Evolutionary conservation across 805 yeast genomes (phyloP).

Genomic region (Cyberlindnera japonica): DNA sequence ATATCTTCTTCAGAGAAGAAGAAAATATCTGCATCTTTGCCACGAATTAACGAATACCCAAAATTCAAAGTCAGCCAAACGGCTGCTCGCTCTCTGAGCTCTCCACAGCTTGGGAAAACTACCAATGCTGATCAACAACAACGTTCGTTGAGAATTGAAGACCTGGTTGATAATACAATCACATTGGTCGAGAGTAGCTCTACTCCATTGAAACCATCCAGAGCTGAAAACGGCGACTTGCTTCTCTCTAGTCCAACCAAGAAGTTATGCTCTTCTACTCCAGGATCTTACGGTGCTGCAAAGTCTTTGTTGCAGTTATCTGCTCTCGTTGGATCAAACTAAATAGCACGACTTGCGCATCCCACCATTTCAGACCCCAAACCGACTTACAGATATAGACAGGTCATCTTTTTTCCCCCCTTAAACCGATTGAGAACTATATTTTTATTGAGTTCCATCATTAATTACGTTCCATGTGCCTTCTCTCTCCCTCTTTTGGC

Average conservation of each 20-base stretch:
- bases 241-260: slow-evolving; percentile 37
- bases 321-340: slow-evolving; percentile 26
- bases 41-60: slow-evolving; percentile 14
- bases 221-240: slow-evolving; percentile 21
- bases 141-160: slow-evolving; percentile 19
- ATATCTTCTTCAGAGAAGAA: not conserved
- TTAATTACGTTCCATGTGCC: not conserved
- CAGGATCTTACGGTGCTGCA: slow-evolving; percentile 47
- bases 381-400: too few species aligned
- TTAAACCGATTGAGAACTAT: too few species aligned
- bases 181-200: slow-evolving; percentile 12
- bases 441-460: not conserved
- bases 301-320: slow-evolving; percentile 41
- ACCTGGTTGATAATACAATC: slow-evolving; percentile 9
- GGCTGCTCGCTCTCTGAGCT: not conserved
- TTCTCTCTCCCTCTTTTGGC: not conserved
- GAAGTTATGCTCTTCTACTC: slow-evolving; percentile 34
- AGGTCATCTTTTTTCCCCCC: too few species aligned
- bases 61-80: slow-evolving; percentile 3
- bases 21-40: slow-evolving; percentile 5
- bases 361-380: too few species aligned
- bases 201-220: slow-evolving; percentile 26
- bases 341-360: too few species aligned
- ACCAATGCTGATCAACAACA: too few species aligned
- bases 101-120: slow-evolving; percentile 1